Base-by-base conservation (phyloP, 208 protist genomes). In the Trypanosoma brucei region DNA sequence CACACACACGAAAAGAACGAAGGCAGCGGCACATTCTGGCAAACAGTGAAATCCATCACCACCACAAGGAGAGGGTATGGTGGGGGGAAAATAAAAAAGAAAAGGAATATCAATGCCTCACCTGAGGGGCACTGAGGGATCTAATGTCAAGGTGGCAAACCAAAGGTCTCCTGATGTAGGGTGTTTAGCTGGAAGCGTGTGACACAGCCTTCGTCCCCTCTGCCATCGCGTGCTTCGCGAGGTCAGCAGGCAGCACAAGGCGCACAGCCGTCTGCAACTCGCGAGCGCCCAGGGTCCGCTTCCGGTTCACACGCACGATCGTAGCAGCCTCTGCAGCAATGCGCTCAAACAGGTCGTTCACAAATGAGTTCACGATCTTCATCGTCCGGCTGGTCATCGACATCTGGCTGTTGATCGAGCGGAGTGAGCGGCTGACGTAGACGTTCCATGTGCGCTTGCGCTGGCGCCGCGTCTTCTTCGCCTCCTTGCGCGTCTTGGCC, bases 141-240 rank as follows among this genome's bases (percentile, higher is more conserved):
- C 22, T 22, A 22, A 22, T 22, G 22, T 22, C 22, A 22, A 22
- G 22, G 22, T 22, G 22, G 22, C 22, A 22, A 22, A 22, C 22
- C 22, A 22, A 22, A 22, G 22, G 22, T 11, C 42, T 6, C 42
- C 6, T 11, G 11, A 11, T 46, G 11, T 11, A 11, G 11, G 42
- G 42, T 11, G 11, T 46, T 11, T 46, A 46, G 42, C 42, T 46
- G 42, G 42, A 46, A 46, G 42, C 42, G 8, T 46, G 6, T 11
- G 91, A 96, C 46, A 98, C 96, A 42, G 97, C 97, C 84, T 99
- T 99, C 61, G 96, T 98, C 73, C 97, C 97, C 87, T 99, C 97
- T 49, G 95, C 96, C 70, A 99, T 98, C 59, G 98, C 98, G 80
- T 99, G 98, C 87, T 99, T 99, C 68, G 97, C 95, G 6, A 99